A percentile compares a stretch with the other conserved stretches of the same genome.
Evolutionary conservation across 345 rosid species (phyloP).

Genomic region (Salix udensis): DNA sequence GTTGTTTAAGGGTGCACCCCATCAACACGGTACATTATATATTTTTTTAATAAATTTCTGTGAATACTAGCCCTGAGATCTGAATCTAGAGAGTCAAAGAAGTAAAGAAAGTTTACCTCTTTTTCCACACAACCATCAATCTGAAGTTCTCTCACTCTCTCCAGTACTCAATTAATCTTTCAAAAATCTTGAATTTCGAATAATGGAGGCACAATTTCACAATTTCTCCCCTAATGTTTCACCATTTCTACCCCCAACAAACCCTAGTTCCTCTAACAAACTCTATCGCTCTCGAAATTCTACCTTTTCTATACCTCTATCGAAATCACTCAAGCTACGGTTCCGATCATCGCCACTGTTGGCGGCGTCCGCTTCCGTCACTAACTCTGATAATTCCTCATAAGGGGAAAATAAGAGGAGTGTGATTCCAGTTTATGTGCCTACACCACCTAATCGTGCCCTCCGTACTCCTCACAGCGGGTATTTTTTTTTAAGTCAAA

Average conservation of each 20-base stretch:
- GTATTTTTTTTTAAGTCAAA: no score
- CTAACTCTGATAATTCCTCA: slow-evolving; percentile 14
- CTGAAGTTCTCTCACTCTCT: no score
- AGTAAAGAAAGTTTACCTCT: no score
- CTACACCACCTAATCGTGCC: slow-evolving; percentile 60
- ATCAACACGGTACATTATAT: no score
- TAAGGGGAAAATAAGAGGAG: background rate
- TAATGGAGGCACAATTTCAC: slow-evolving; percentile 11
- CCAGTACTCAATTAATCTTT: no score
- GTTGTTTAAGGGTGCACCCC: no score
- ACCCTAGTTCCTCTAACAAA: slow-evolving; percentile 5
- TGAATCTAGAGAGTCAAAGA: no score
- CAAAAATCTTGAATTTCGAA: background rate
- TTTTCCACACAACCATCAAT: no score
- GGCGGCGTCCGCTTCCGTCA: slow-evolving; percentile 26
- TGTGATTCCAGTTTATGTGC: slow-evolving; percentile 52
- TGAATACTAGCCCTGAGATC: no score
- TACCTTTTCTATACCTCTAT: slow-evolving; percentile 8
- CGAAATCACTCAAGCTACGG: background rate
- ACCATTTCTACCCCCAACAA: slow-evolving; percentile 5
- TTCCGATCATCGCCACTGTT: slow-evolving; percentile 22
- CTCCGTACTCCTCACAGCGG: slow-evolving; percentile 97
- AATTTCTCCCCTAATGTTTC: slow-evolving; percentile 8
- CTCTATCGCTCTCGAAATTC: slow-evolving; percentile 14
- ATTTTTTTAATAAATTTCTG: no score